phyloP scores from a whole-genome alignment of 495 filamentous ascomycete species.

The Xylaria acuta region DNA sequence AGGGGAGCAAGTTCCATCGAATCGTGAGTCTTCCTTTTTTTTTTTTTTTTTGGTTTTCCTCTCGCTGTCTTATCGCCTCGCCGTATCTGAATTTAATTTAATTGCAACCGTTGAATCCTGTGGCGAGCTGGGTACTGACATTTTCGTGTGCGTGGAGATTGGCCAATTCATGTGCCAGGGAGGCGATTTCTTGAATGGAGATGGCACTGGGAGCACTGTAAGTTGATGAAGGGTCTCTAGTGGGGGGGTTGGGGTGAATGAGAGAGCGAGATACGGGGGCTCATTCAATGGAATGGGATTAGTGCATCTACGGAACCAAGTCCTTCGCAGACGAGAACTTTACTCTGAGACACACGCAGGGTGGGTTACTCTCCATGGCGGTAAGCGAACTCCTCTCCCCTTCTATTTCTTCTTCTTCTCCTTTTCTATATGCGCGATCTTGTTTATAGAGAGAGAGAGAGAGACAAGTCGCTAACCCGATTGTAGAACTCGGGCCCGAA shows the following conservation, averaged over 20 bases:
- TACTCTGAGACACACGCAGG: slow-evolving; percentile 72
- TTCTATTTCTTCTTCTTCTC: background rate
- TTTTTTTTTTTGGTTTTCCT: too few species aligned
- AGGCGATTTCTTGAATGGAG: slow-evolving; percentile 93
- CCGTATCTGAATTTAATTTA: background rate
- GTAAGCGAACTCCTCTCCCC: slow-evolving; percentile 61
- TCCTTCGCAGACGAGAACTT: slow-evolving; percentile 95
- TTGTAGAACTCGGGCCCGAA: slow-evolving; percentile 86
- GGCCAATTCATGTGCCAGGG: slow-evolving; percentile 97
- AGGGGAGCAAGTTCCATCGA: slow-evolving; percentile 91
- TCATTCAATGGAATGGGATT: background rate
- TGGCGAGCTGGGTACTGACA: background rate
- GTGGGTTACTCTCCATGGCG: slow-evolving; percentile 91
- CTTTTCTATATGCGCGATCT: slow-evolving; percentile 26
- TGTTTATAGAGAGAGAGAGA: background rate
- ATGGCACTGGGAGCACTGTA: slow-evolving; percentile 82
- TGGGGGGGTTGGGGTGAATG: background rate
- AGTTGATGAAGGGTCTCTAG: slow-evolving; percentile 16
- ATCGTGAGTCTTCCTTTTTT: slow-evolving; percentile 69
- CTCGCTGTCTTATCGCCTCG: too few species aligned
- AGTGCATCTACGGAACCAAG: slow-evolving; percentile 81
- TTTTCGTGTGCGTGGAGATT: slow-evolving; percentile 65
- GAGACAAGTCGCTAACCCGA: background rate
- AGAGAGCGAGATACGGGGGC: background rate
- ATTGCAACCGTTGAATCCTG: background rate